phyloP scores from a whole-genome alignment of 2,329 filamentous ascomycete genomes.

The Cladosporium austrohemisphaericum region DNA sequence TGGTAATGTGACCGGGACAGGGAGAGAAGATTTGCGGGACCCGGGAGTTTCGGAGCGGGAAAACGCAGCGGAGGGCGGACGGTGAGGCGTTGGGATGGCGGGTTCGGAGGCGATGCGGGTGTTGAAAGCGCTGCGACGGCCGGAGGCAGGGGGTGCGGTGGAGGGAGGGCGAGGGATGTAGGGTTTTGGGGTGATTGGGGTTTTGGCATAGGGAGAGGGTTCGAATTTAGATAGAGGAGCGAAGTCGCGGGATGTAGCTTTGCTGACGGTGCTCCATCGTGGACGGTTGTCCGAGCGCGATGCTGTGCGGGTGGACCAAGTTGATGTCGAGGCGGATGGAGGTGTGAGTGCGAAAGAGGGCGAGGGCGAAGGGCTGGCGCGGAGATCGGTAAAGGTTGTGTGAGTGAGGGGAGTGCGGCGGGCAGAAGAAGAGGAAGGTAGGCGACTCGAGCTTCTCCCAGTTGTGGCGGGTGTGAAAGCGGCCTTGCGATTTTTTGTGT shows the following conservation, averaged over 20 bases:
- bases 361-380: conserved; percentile 19
- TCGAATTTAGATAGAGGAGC: conserved; percentile 32
- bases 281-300: conserved; percentile 23
- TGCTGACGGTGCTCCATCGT: conserved; percentile 23
- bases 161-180: conserved; percentile 19
- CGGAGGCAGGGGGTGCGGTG: conserved; percentile 6
- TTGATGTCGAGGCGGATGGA: conserved; percentile 16
- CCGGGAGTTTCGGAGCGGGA: conserved; percentile 20
- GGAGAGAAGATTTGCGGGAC: conserved; percentile 24
- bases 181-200: conserved; percentile 27
- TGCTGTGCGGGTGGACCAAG: conserved; percentile 19
- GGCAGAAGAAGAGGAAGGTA: conserved; percentile 3
- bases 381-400: conserved; percentile 1
- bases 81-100: conserved; percentile 16
- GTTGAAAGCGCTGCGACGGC: background rate
- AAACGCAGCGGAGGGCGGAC: conserved; percentile 19
- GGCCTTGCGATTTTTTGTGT: conserved; percentile 22
- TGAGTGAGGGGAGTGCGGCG: conserved; percentile 12
- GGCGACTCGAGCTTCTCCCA: background rate
- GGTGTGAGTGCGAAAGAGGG: conserved; percentile 24
- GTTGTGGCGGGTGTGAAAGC: conserved; percentile 3
- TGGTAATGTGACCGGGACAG: conserved; percentile 18
- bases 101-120: conserved; percentile 17
- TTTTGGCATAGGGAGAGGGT: conserved; percentile 33
- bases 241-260: conserved; percentile 27